Evolutionary conservation across 164 flowering plant genomes (phyloP), one percentile per base, ranked within the genome.

Genomic region (Tetrastigma voinierianum): DNA sequence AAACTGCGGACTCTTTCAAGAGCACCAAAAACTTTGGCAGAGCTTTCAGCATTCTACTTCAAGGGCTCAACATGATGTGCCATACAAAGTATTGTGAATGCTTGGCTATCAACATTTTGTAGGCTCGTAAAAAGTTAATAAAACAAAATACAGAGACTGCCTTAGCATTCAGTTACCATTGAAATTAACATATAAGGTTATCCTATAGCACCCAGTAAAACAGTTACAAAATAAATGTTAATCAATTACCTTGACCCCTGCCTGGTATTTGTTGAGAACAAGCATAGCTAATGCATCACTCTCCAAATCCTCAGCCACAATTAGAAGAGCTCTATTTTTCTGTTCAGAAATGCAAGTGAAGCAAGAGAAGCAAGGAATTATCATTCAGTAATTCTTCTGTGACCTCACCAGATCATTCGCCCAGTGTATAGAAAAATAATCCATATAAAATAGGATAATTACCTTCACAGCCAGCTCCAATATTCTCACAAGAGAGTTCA

Each of bases 261-360:
- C 90, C 57, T 69, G 91, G 77, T 80, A 90, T 78, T 91, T 91
- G 84, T 90, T 91, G 64, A 91, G 84, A 59, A 91, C 74, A 58
- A 91, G 91, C 86, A 86, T 81, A 17, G 90, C 66, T 17, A 91
- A 76, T 43, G 83, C 81, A 59, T 91, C 90, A 82, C 90, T 83
- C 64, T 88, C 93, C 52, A 91, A 73, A 87, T 91, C 97, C 79
- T 91, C 97, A 24, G 97, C 96, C 66, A 91, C 89, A 70, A 91
- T 65, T 62, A 91, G 79, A 62, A 91, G 83, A 53, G 93, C 77
- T 72, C 89, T 77, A 2, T 66, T 70, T 64, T 72, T 83, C 93
- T 90, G 78, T 20, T 23, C 4, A 46, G 44, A 62, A n/a, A 15
- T 11, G 16, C 51, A 65, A 32, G 40, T 32, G 40, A 4, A 65